A percentile compares a stretch with the other conserved stretches of the same genome.
These are phyloP conservation scores for Fraxinus albicans DNA, from an alignment of 305 asterid genomes.

Conservation along the genomic window DNA sequence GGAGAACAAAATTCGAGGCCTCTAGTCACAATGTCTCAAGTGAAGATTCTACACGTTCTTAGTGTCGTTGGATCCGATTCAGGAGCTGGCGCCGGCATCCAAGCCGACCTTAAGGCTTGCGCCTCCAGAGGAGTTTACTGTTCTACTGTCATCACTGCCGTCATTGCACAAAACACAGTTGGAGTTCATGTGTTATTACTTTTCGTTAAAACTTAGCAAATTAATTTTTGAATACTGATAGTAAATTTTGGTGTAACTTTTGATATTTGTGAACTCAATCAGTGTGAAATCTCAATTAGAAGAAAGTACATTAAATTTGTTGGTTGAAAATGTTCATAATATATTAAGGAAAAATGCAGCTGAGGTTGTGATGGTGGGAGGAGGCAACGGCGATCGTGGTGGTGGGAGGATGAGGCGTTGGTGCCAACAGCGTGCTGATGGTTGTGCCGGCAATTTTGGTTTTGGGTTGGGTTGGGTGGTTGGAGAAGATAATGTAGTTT, in stretches of 20 bases:
- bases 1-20: slow-evolving; percentile 26
- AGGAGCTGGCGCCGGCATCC: slow-evolving; percentile 92
- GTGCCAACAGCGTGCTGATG: too few species aligned
- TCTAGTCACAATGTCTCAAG: slow-evolving; percentile 9
- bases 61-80: slow-evolving; percentile 94
- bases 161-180: slow-evolving; percentile 88
- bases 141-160: slow-evolving; percentile 87
- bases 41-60: slow-evolving; percentile 79
- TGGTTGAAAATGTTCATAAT: not conserved
- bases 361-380: too few species aligned
- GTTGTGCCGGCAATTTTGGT: too few species aligned
- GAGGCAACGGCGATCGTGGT: too few species aligned
- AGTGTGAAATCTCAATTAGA: not conserved
- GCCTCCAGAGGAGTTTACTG: slow-evolving; percentile 83
- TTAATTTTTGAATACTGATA: not conserved
- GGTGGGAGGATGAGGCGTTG: too few species aligned
- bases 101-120: slow-evolving; percentile 92
- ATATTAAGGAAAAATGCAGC: not conserved
- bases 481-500: too few species aligned
- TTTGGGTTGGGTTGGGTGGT: too few species aligned
- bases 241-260: not conserved
- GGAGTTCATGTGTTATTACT: slow-evolving; percentile 73
- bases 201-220: not conserved
- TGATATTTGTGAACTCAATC: not conserved
- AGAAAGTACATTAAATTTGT: not conserved